phyloP scores from a whole-genome alignment of 148 eudicot species.

The Chenopodium quinoa region DNA sequence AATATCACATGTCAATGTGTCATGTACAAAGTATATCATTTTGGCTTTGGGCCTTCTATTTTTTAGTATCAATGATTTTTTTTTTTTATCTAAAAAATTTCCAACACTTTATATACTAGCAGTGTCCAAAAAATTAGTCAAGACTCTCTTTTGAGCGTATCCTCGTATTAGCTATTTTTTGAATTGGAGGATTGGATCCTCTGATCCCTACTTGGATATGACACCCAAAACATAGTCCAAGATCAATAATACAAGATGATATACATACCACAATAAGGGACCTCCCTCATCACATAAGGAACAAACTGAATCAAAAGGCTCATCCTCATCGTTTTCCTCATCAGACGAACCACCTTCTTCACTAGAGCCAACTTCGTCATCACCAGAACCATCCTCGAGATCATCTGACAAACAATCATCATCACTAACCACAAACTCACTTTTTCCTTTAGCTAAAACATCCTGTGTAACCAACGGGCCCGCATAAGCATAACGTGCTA shows the following conservation, averaged over 20 bases:
- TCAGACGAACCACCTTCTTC: constrained; percentile 30
- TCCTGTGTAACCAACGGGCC: constrained; percentile 39
- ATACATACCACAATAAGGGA: constrained; percentile 49
- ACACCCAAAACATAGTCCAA: no score
- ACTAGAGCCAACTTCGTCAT: constrained; percentile 32
- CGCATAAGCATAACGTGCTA: not conserved
- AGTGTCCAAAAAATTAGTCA: no score
- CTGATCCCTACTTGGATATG: no score
- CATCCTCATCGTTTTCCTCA: constrained; percentile 54
- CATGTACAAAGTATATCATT: no score
- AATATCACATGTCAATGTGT: no score
- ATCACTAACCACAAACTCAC: constrained; percentile 57
- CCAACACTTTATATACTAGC: no score
- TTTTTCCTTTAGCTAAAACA: constrained; percentile 24
- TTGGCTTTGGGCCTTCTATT: no score
- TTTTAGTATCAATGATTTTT: no score
- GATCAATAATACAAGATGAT: not conserved
- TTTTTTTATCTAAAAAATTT: no score
- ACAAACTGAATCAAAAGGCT: constrained; percentile 68
- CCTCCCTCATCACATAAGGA: constrained; percentile 95
- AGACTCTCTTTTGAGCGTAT: no score
- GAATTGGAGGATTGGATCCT: no score
- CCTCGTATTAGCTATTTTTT: no score
- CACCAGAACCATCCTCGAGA: constrained; percentile 42
- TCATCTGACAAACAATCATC: constrained; percentile 43